Conservation (phyloP, 2,329 filamentous ascomycete genomes). For the Diaporthe humulicola region DNA sequence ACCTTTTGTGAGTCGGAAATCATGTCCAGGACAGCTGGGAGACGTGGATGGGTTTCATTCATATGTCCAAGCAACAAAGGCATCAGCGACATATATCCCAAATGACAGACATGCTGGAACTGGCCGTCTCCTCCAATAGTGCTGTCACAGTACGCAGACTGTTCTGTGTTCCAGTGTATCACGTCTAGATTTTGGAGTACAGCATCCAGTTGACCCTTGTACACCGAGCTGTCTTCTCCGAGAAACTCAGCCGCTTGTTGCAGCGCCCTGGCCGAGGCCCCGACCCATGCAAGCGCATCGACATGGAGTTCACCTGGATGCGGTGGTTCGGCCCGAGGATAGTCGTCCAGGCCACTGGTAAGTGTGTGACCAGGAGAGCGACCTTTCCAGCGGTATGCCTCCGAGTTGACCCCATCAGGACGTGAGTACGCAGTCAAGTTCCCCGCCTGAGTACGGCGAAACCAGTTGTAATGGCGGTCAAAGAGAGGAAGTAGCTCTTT, state of each 20-base stretch:
- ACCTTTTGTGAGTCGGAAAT: constrained; percentile 37
- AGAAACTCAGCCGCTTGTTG: constrained; percentile 80
- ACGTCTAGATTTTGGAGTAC: constrained; percentile 87
- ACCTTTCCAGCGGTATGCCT: constrained; percentile 91
- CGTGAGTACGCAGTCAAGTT: constrained; percentile 72
- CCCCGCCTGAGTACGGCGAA: constrained; percentile 86
- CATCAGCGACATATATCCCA: constrained; percentile 41
- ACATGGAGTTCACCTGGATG: constrained; percentile 93
- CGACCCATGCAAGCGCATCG: constrained; percentile 93
- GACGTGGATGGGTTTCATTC: constrained; percentile 36
- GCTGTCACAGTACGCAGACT: constrained; percentile 87
- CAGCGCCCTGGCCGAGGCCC: constrained; percentile 86
- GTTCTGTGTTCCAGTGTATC: constrained; percentile 86
- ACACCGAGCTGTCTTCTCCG: constrained; percentile 79
- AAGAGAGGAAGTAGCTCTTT: constrained; percentile 84
- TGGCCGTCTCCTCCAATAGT: constrained; percentile 72
- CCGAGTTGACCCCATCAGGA: constrained; percentile 63
- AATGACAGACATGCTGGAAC: constrained; percentile 39
- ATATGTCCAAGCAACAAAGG: constrained; percentile 43
- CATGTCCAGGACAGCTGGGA: constrained; percentile 39
- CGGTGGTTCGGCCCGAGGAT: constrained; percentile 88
- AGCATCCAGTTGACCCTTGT: constrained; percentile 77
- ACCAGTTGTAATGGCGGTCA: constrained; percentile 90
- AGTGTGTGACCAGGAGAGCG: constrained; percentile 85
- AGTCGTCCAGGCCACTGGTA: constrained; percentile 92